Conservation (phyloP, 768 basidiomycete genomes). For the Pisolithus tinctorius region DNA sequence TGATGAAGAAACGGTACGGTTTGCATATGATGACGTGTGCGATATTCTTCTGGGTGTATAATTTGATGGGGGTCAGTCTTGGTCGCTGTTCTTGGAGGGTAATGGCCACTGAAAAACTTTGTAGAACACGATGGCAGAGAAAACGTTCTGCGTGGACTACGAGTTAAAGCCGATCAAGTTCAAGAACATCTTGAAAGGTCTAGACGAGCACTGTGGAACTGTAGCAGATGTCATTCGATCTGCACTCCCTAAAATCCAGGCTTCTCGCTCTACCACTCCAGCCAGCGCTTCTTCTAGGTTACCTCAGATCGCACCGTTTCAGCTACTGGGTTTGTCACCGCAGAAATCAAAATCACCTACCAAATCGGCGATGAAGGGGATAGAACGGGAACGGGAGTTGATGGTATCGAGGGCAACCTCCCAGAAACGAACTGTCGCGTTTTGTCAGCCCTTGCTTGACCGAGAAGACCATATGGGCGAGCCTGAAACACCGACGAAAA, state of each 20-base stretch:
- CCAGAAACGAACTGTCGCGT: constrained; percentile 29
- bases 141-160: constrained; percentile 7
- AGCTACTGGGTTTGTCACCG: constrained; percentile 4
- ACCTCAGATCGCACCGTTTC: neutral
- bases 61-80: constrained; percentile 30
- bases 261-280: neutral
- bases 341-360: constrained; percentile 10
- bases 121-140: constrained; percentile 20
- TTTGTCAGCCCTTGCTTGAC: constrained; percentile 8
- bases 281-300: neutral
- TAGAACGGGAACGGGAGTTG: constrained; percentile 10
- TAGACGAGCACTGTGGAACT: no score
- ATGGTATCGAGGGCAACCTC: constrained; percentile 27
- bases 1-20: constrained; percentile 16
- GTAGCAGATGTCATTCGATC: no score
- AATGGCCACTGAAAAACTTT: neutral
- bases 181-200: no score
- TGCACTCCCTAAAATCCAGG: constrained; percentile 4
- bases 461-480: constrained; percentile 20
- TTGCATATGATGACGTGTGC: constrained; percentile 26
- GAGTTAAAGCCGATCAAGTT: no score
- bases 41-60: constrained; percentile 43
- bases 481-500: constrained; percentile 40
- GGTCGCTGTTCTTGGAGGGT: neutral
- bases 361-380: constrained; percentile 14